Percentiles rank a stretch among this genome's conserved stretches.
Conservation (phyloP, 768 basidiomycete genomes). For the Phlegmacium glaucopus region DNA sequence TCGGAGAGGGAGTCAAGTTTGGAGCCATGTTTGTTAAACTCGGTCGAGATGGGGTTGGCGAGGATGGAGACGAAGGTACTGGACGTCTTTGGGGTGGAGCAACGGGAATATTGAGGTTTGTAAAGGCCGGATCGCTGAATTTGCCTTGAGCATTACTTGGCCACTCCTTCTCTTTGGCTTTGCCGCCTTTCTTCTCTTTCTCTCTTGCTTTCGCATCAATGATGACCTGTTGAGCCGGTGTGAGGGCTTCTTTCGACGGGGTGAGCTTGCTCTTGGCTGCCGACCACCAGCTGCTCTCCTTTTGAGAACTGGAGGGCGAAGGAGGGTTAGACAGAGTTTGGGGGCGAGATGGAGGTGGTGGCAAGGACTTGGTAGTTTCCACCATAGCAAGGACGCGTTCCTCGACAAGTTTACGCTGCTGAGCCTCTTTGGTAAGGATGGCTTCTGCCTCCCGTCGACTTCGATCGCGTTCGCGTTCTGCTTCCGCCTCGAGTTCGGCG, state of each 20-base stretch:
- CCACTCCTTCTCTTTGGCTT: constrained; percentile 51
- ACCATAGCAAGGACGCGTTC: constrained; percentile 78
- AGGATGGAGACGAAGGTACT: constrained; percentile 52
- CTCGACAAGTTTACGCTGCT: constrained; percentile 65
- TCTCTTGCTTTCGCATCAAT: constrained; percentile 66
- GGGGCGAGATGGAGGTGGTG: constrained; percentile 60
- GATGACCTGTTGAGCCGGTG: constrained; percentile 82
- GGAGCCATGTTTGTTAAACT: constrained; percentile 45
- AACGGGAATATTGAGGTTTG: constrained; percentile 51
- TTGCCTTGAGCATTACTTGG: constrained; percentile 51
- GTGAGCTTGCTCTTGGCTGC: constrained; percentile 73
- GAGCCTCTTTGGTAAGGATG: constrained; percentile 69
- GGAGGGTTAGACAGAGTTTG: constrained; percentile 55
- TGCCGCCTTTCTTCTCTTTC: constrained; percentile 54
- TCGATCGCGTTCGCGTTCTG: constrained; percentile 70
- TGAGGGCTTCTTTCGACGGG: constrained; percentile 74
- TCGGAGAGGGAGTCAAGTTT: constrained; percentile 63
- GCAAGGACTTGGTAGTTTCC: constrained; percentile 42
- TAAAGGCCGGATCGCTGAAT: constrained; percentile 52
- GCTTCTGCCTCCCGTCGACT: constrained; percentile 76
- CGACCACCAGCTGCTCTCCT: constrained; percentile 75
- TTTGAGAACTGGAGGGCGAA: constrained; percentile 61
- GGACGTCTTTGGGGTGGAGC: constrained; percentile 44
- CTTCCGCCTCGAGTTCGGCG: constrained; percentile 80
- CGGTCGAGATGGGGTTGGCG: constrained; percentile 61